These are phyloP conservation scores for Arthrobotrys sphaeroides DNA, from an alignment of 2,329 filamentous ascomycete species.

Conservation along the genomic window DNA sequence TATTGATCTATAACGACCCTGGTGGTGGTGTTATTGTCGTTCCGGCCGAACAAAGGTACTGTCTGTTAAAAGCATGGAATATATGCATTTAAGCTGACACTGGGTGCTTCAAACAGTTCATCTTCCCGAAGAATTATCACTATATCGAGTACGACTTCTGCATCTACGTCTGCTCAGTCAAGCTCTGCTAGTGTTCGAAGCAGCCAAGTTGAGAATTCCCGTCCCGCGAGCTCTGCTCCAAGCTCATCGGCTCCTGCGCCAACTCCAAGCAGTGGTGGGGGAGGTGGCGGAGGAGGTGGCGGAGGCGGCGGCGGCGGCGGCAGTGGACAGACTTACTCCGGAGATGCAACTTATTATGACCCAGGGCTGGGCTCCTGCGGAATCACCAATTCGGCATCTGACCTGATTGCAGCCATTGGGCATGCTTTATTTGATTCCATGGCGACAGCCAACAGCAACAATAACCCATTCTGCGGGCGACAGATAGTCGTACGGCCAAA, in stretches of 20 bases:
- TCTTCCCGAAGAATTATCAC: conserved; percentile 38
- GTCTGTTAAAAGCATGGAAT: not conserved
- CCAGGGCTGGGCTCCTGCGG: conserved; percentile 57
- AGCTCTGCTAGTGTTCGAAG: conserved; percentile 4
- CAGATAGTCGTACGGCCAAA: conserved; percentile 55
- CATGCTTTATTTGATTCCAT: conserved; percentile 56
- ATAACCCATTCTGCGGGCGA: conserved; percentile 57
- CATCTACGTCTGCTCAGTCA: not conserved
- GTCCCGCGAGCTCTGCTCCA: not conserved
- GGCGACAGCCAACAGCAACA: conserved; percentile 56
- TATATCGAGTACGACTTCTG: conserved; percentile 16
- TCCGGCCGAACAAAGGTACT: conserved; percentile 47
- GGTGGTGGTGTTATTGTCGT: conserved; percentile 48
- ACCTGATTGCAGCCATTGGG: conserved; percentile 57
- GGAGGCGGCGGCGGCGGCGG: conserved; percentile 9
- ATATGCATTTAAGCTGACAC: not conserved
- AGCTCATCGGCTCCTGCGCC: conserved; percentile 20
- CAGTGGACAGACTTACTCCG: conserved; percentile 52
- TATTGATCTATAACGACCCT: conserved; percentile 47
- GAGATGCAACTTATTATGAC: conserved; percentile 57
- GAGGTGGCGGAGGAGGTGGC: conserved; percentile 24
- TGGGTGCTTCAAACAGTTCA: conserved; percentile 9
- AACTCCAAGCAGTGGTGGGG: conserved; percentile 25
- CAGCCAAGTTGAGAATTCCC: not conserved
- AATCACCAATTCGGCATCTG: conserved; percentile 55